A percentile compares a stretch with the other conserved stretches of the same genome.
Conservation (phyloP, 2,329 filamentous ascomycete species). For the Paecilomyces fulvus region DNA sequence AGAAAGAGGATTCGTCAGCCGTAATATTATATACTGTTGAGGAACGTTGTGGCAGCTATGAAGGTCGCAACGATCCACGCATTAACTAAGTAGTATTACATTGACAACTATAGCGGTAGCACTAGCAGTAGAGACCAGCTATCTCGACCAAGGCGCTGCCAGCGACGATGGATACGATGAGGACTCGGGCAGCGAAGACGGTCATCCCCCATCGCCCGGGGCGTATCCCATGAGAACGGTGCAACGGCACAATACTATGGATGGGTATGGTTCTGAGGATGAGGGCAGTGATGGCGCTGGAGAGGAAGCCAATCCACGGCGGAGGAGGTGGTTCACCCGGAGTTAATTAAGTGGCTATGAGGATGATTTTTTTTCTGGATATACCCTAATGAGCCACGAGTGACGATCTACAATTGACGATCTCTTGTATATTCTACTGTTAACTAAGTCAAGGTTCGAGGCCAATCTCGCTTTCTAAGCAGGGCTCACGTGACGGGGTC, state of each 20-base stretch:
- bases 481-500: slow-evolving; percentile 12
- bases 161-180: slow-evolving; percentile 13
- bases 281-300: slow-evolving; percentile 7
- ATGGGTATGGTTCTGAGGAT: background rate
- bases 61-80: background rate
- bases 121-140: slow-evolving; percentile 1
- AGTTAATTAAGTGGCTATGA: background rate
- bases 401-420: background rate
- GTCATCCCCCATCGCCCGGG: background rate
- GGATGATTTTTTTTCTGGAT: background rate
- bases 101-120: background rate
- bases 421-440: background rate
- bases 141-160: background rate
- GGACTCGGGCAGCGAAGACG: slow-evolving; percentile 5
- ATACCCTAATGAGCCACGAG: background rate
- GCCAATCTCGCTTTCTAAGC: slow-evolving; percentile 6
- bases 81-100: background rate
- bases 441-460: background rate
- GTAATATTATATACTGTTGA: too few relatives aligned
- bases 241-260: background rate
- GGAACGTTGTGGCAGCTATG: background rate
- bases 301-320: slow-evolving; percentile 8
- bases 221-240: background rate
- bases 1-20: too few relatives aligned
- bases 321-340: slow-evolving; percentile 26